Conservation (phyloP, 2,329 filamentous ascomycete species). For the Ophiocordyceps australis region DNA sequence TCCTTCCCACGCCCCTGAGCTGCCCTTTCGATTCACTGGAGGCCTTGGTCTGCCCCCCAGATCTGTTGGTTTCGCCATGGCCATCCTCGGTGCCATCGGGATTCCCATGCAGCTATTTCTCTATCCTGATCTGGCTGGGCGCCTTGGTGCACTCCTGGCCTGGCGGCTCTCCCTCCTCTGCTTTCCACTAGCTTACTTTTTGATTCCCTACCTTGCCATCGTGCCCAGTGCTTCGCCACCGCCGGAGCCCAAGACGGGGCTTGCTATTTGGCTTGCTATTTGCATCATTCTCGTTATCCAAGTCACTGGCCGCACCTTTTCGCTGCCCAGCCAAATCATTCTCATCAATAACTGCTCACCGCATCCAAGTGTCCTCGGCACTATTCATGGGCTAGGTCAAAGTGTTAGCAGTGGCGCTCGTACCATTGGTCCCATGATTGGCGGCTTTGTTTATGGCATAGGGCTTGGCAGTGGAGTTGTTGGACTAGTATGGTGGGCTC, state of each 20-base stretch:
- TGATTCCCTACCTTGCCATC: constrained; percentile 53
- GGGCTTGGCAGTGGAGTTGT: constrained; percentile 38
- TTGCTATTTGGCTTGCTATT: constrained; percentile 46
- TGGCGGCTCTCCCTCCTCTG: constrained; percentile 52
- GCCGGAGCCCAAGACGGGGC: constrained; percentile 30
- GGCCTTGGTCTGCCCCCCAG: constrained; percentile 57
- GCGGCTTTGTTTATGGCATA: constrained; percentile 41
- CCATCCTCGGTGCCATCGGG: constrained; percentile 59
- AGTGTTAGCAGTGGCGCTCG: constrained; percentile 38
- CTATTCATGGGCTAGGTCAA: constrained; percentile 33
- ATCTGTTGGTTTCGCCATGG: constrained; percentile 60
- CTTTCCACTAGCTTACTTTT: constrained; percentile 52
- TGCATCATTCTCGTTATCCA: constrained; percentile 43
- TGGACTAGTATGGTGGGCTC: constrained; percentile 38
- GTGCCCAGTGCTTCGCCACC: constrained; percentile 35
- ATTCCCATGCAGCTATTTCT: constrained; percentile 41
- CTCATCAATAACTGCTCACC: constrained; percentile 29
- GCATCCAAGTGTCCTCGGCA: constrained; percentile 26
- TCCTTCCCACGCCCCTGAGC: constrained; percentile 11
- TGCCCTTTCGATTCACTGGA: constrained; percentile 49
- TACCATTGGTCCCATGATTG: constrained; percentile 40
- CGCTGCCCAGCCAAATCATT: constrained; percentile 25
- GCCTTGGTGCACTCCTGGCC: constrained; percentile 48
- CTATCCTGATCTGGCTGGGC: constrained; percentile 49
- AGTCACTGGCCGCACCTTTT: constrained; percentile 49